Percentiles rank a stretch among this genome's conserved stretches.
Conservation (phyloP, 164 flowering plant species). For the Houttuynia cordata region DNA sequence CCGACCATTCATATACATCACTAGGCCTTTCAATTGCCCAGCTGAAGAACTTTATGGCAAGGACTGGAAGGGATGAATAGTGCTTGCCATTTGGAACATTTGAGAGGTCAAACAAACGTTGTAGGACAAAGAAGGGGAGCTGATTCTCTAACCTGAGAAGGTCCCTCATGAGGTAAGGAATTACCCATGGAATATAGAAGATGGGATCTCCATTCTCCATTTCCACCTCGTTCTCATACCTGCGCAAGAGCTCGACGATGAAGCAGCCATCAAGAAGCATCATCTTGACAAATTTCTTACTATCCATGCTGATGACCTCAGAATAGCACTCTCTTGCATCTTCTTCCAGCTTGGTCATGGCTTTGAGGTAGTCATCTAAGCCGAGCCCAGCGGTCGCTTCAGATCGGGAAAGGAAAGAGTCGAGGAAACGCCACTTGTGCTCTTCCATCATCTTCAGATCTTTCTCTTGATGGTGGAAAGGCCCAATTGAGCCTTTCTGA, state of each 20-base stretch:
- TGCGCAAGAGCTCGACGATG: neutral
- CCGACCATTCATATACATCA: neutral
- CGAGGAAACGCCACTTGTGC: constrained; percentile 5
- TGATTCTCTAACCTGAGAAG: constrained; percentile 5
- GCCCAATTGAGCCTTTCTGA: constrained; percentile 14
- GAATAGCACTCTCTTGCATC: constrained; percentile 1
- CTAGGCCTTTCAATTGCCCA: neutral
- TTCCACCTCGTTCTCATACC: neutral
- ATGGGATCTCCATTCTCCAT: neutral
- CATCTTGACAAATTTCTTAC: constrained; percentile 4
- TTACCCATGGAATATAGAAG: neutral
- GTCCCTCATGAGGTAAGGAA: neutral
- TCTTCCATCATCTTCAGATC: constrained; percentile 16
- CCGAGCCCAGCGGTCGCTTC: neutral
- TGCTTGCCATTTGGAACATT: neutral
- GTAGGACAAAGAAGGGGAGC: constrained; percentile 5
- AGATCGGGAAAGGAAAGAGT: neutral
- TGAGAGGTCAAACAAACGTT: neutral
- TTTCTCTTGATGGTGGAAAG: constrained; percentile 5
- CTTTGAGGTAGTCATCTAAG: neutral
- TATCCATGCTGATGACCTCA: neutral
- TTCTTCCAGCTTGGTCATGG: neutral
- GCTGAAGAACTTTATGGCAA: neutral
- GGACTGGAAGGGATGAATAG: neutral
- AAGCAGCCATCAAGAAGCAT: constrained; percentile 7